A percentile compares a stretch with the other conserved stretches of the same genome.
Evolutionary conservation across 768 basidiomycete species (phyloP).

Genomic region (Serendipita indica): DNA sequence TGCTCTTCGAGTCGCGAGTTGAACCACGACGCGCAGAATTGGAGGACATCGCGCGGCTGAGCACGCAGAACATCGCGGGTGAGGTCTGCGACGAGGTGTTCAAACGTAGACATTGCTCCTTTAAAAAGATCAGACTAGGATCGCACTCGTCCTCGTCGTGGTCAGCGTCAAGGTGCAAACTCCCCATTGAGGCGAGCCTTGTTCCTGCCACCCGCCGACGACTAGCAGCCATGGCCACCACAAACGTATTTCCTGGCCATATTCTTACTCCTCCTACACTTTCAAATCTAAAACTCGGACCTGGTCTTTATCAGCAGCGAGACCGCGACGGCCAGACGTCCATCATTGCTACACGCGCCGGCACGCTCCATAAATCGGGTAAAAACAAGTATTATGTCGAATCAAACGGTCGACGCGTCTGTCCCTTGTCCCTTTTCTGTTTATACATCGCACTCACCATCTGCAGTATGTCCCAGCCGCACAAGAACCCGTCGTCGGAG

Average conservation of each 20-base stretch:
- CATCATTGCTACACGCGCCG: conserved; percentile 53
- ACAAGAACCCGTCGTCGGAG: conserved; percentile 80
- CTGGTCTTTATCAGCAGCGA: conserved; percentile 49
- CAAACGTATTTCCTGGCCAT: conserved; percentile 71
- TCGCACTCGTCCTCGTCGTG: no score
- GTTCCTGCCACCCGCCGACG: not conserved
- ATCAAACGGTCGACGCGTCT: conserved; percentile 52
- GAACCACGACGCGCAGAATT: conserved; percentile 93
- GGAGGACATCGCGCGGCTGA: conserved; percentile 80
- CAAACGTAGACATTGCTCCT: conserved; percentile 77
- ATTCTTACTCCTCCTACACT: conserved; percentile 32
- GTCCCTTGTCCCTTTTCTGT: not conserved
- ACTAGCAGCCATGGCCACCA: not conserved
- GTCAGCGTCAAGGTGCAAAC: no score
- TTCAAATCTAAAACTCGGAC: conserved; percentile 57
- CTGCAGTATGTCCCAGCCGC: conserved; percentile 77
- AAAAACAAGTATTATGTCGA: conserved; percentile 82
- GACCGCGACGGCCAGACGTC: conserved; percentile 17
- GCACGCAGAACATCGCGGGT: conserved; percentile 73
- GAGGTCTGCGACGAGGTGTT: conserved; percentile 67
- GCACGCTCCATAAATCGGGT: conserved; percentile 54
- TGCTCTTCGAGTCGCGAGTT: conserved; percentile 77
- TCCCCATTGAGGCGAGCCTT: not conserved
- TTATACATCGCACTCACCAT: conserved; percentile 9
- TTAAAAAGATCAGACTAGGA: no score